These are phyloP conservation scores for Wickerhamiella vanderwaltii DNA, from an alignment of 805 yeast species.

Conservation along the genomic window DNA sequence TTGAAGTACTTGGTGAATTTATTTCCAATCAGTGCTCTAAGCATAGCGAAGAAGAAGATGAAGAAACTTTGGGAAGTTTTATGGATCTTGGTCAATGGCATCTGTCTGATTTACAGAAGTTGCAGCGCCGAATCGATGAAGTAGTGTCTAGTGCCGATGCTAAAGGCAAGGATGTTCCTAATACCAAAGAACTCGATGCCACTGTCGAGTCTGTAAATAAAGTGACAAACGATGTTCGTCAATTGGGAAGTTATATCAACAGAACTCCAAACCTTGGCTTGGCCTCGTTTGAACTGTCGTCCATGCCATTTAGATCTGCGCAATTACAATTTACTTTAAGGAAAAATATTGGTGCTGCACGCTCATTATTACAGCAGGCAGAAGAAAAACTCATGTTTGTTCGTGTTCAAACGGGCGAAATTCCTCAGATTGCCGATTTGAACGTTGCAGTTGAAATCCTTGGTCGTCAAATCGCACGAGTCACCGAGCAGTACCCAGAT, in stretches of 20 bases:
- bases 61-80: background rate
- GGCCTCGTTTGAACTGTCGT: background rate
- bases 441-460: slow-evolving; percentile 7
- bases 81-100: slow-evolving; percentile 10
- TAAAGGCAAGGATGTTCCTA: background rate
- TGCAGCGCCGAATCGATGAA: background rate
- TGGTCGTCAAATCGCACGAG: slow-evolving; percentile 4
- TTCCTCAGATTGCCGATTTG: slow-evolving; percentile 9
- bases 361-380: background rate
- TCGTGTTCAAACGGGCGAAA: slow-evolving; percentile 3
- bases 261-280: background rate
- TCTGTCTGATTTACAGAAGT: background rate
- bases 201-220: background rate
- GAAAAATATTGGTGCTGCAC: background rate
- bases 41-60: background rate
- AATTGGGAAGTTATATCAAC: background rate
- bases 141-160: background rate
- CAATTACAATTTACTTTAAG: slow-evolving; percentile 12
- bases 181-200: background rate
- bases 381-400: slow-evolving; percentile 10
- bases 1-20: slow-evolving; percentile 1
- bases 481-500: slow-evolving; percentile 5
- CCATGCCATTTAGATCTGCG: slow-evolving; percentile 11
- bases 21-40: background rate
- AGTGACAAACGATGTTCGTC: slow-evolving; percentile 2